Conservation (phyloP, 139 green algal species). For the Volvox africanus region DNA sequence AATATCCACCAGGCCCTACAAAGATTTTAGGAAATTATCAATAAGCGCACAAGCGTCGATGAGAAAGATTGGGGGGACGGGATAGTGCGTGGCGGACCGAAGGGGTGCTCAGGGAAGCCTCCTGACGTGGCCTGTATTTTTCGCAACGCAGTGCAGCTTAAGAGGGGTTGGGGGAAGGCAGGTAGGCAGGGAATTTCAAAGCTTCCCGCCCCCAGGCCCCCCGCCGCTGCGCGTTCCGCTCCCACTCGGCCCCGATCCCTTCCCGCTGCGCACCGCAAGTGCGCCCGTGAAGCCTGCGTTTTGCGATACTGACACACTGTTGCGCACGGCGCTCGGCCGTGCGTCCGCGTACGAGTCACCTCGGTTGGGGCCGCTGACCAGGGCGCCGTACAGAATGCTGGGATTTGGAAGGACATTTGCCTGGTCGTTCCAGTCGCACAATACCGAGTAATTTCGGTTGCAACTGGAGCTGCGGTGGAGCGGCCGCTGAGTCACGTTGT, state of each 20-base stretch:
- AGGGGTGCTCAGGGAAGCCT: not conserved
- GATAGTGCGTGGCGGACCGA: not conserved
- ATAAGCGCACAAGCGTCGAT: not conserved
- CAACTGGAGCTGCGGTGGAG: conserved; percentile 40
- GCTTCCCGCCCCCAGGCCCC: no score
- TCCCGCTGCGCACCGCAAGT: conserved; percentile 11
- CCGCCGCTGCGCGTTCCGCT: no score
- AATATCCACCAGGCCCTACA: not conserved
- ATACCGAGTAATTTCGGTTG: not conserved
- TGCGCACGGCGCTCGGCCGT: conserved; percentile 20
- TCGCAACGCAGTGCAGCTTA: no score
- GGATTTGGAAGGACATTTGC: conserved; percentile 1
- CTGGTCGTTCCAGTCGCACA: conserved; percentile 19
- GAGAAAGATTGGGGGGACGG: not conserved
- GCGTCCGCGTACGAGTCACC: conserved; percentile 32
- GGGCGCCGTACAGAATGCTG: conserved; percentile 18
- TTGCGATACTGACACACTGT: conserved; percentile 54
- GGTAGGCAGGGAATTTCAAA: no score
- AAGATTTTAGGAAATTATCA: not conserved
- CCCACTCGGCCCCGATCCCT: not conserved
- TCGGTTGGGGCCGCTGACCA: conserved; percentile 11
- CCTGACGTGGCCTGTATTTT: no score
- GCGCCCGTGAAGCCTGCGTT: conserved; percentile 61
- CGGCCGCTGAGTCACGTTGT: not conserved
- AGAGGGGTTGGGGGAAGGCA: no score